These are phyloP conservation scores for Dendrobium officinale DNA, from an alignment of 106 monocot species.

Conservation along the genomic window DNA sequence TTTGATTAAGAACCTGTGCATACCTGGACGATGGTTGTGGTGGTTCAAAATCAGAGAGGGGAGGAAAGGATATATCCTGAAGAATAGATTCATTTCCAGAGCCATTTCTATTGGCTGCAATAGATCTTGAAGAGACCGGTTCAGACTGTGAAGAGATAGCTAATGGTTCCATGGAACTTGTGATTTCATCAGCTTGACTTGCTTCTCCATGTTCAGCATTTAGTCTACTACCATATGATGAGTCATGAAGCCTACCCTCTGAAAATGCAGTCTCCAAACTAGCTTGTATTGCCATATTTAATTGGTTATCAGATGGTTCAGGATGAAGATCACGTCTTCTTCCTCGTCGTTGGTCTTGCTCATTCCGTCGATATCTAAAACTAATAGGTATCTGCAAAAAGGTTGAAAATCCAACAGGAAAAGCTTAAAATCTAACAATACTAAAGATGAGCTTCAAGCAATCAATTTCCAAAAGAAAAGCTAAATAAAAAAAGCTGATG, in stretches of 20 bases:
- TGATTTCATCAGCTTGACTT: conserved; percentile 19
- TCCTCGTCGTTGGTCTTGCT: conserved; percentile 67
- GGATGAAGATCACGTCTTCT: conserved; percentile 47
- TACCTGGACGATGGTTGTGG: conserved; percentile 49
- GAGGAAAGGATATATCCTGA: conserved; percentile 73
- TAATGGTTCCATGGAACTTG: conserved; percentile 25
- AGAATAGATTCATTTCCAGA: conserved; percentile 23
- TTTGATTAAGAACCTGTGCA: conserved; percentile 50
- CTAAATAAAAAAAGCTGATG: not conserved
- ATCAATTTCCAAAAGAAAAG: not conserved
- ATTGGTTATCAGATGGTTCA: conserved; percentile 35
- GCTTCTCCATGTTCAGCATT: conserved; percentile 13
- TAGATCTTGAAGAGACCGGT: conserved; percentile 13
- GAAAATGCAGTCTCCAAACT: conserved; percentile 43
- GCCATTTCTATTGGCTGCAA: conserved; percentile 12
- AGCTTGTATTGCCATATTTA: conserved; percentile 44
- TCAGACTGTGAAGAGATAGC: conserved; percentile 21
- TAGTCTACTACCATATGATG: conserved; percentile 15
- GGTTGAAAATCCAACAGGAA: not conserved
- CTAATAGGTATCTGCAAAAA: conserved; percentile 81
- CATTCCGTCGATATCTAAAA: conserved; percentile 66
- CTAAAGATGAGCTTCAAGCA: not conserved
- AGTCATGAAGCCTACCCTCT: conserved; percentile 24
- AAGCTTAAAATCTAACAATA: not conserved
- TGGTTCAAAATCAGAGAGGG: conserved; percentile 52